phyloP scores from a whole-genome alignment of 768 basidiomycete species.

The Lactarius hengduanensis region DNA sequence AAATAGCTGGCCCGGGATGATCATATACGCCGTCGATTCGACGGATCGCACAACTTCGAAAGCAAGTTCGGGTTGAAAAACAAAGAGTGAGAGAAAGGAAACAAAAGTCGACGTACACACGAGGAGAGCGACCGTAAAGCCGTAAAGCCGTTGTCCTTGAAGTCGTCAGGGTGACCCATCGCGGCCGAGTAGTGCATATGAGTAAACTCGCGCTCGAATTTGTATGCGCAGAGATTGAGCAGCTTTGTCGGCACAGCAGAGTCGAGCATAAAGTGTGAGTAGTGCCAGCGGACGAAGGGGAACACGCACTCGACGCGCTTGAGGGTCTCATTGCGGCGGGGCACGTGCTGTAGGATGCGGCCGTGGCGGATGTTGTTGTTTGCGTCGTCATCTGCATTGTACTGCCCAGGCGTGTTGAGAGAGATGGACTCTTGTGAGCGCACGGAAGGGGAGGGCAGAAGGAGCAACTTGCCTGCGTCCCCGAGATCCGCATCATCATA shows the following conservation, averaged over 20 bases:
- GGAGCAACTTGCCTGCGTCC: constrained; percentile 34
- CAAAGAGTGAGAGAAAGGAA: constrained; percentile 21
- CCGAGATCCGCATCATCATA: constrained; percentile 35
- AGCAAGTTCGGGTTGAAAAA: neutral
- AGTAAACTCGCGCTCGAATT: constrained; percentile 79
- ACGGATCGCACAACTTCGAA: constrained; percentile 75
- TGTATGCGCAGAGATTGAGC: constrained; percentile 73
- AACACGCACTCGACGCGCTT: constrained; percentile 79
- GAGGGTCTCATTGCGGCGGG: constrained; percentile 77
- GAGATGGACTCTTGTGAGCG: constrained; percentile 24
- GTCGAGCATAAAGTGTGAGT: constrained; percentile 67
- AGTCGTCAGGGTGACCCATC: constrained; percentile 92
- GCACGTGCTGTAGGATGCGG: constrained; percentile 85
- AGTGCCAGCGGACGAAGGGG: neutral
- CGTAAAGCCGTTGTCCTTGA: constrained; percentile 76
- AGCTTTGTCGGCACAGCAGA: constrained; percentile 58
- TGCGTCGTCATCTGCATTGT: constrained; percentile 38
- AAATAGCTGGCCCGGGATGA: constrained; percentile 43
- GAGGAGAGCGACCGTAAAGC: constrained; percentile 86
- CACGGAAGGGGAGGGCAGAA: no score
- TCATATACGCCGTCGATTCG: constrained; percentile 78
- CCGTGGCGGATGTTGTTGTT: constrained; percentile 80
- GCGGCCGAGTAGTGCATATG: constrained; percentile 96
- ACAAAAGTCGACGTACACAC: constrained; percentile 60
- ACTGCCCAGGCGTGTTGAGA: constrained; percentile 47